A percentile compares a stretch with the other conserved stretches of the same genome.
These are phyloP conservation scores for Plectranthus barbatus DNA, from an alignment of 257 asterid species.

Conservation along the genomic window DNA sequence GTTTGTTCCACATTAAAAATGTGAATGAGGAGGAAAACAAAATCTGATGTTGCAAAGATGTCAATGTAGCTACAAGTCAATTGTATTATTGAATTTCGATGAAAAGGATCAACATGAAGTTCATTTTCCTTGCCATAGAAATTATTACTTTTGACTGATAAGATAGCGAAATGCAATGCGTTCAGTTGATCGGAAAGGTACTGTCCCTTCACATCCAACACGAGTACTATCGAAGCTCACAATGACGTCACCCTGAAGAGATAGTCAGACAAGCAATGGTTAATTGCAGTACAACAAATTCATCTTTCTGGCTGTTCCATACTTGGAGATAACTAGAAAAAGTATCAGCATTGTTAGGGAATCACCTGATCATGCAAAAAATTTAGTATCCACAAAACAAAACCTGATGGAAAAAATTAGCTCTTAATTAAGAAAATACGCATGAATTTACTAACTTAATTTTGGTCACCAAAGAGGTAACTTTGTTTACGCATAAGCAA, in stretches of 20 bases:
- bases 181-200: slow-evolving; percentile 84
- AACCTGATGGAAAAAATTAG: background rate
- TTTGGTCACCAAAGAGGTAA: background rate
- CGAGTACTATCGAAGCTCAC: slow-evolving; percentile 81
- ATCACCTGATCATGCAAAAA: background rate
- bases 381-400: background rate
- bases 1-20: background rate
- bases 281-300: background rate
- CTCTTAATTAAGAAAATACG: background rate
- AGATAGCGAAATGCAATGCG: slow-evolving; percentile 96
- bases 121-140: background rate
- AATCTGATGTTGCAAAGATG: background rate
- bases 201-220: slow-evolving; percentile 93
- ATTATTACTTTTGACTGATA: slow-evolving; percentile 66
- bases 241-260: slow-evolving; percentile 83
- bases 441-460: background rate
- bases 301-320: background rate
- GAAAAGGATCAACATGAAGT: background rate
- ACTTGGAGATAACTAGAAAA: background rate
- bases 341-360: background rate
- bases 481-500: background rate
- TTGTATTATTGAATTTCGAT: background rate
- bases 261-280: slow-evolving; percentile 13
- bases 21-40: background rate
- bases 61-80: background rate